phyloP scores from a whole-genome alignment of 2,329 filamentous ascomycete species.

The Claviceps citrina region DNA sequence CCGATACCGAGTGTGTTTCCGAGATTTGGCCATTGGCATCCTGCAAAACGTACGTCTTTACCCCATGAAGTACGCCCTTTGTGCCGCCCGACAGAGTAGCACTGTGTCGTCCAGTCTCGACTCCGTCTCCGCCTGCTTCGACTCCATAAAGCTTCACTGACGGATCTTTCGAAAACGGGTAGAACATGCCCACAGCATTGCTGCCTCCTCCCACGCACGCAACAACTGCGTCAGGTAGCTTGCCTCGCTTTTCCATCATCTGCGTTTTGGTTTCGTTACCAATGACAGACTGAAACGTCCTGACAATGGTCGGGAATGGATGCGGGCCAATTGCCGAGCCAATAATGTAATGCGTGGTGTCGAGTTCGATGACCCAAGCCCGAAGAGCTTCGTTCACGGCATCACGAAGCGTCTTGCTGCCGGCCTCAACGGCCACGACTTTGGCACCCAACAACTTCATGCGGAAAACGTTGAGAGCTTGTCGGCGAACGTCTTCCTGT shows the following conservation, averaged over 20 bases:
- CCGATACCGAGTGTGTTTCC: conserved; percentile 92
- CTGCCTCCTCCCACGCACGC: conserved; percentile 92
- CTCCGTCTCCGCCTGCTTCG: conserved; percentile 84
- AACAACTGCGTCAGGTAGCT: conserved; percentile 88
- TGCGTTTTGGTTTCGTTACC: conserved; percentile 88
- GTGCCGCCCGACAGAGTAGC: conserved; percentile 75
- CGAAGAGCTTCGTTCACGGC: conserved; percentile 93
- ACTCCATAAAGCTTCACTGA: conserved; percentile 83
- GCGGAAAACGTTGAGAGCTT: conserved; percentile 94
- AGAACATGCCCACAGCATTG: conserved; percentile 97
- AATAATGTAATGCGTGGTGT: conserved; percentile 95
- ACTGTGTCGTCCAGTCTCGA: conserved; percentile 72
- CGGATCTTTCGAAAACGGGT: conserved; percentile 75
- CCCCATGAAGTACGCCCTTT: conserved; percentile 89
- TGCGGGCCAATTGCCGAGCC: conserved; percentile 95
- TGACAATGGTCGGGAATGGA: conserved; percentile 92
- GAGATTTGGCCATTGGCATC: conserved; percentile 82
- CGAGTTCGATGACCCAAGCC: conserved; percentile 82
- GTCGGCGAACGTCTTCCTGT: conserved; percentile 78
- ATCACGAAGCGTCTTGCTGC: conserved; percentile 66
- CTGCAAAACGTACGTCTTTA: conserved; percentile 90
- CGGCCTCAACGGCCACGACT: conserved; percentile 84
- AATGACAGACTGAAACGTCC: conserved; percentile 95
- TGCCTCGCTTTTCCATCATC: conserved; percentile 69
- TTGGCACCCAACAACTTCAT: conserved; percentile 91